phyloP scores from a whole-genome alignment of 331 rosid genomes.

The Dryas integrifolia region DNA sequence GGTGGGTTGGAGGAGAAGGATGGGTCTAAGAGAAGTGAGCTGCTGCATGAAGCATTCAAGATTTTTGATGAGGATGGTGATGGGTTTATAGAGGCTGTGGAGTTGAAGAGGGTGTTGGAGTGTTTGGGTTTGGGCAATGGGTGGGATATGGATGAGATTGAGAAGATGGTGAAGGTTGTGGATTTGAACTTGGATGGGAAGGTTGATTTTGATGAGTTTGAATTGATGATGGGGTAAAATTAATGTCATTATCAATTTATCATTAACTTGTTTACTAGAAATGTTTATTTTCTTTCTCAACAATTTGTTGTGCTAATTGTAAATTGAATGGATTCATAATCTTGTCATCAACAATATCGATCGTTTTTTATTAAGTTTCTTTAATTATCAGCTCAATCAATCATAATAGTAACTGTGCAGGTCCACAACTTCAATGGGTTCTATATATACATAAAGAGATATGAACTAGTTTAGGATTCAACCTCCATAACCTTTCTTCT shows the following conservation, averaged over 20 bases:
- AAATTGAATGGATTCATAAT: constrained; percentile 23
- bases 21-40: constrained; percentile 43
- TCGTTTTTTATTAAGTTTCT: background rate
- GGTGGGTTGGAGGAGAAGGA: constrained; percentile 49
- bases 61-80: constrained; percentile 88
- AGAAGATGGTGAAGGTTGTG: constrained; percentile 73
- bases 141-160: constrained; percentile 71
- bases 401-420: no score
- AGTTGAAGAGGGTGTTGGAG: constrained; percentile 87
- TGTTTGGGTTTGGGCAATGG: constrained; percentile 81
- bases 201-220: constrained; percentile 80
- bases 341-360: background rate
- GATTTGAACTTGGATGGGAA: constrained; percentile 88
- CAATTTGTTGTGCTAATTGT: constrained; percentile 31
- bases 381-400: no score
- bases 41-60: constrained; percentile 67
- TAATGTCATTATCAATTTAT: constrained; percentile 8
- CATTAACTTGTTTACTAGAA: background rate
- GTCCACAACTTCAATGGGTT: no score
- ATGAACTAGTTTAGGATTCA: no score
- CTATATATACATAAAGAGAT: no score
- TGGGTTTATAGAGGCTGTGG: constrained; percentile 79
- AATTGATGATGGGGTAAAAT: constrained; percentile 65
- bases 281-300: background rate
- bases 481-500: no score